A percentile compares a stretch with the other conserved stretches of the same genome.
Evolutionary conservation across 208 protist genomes (phyloP).

Genomic region (Herpetomonas tarakana): DNA sequence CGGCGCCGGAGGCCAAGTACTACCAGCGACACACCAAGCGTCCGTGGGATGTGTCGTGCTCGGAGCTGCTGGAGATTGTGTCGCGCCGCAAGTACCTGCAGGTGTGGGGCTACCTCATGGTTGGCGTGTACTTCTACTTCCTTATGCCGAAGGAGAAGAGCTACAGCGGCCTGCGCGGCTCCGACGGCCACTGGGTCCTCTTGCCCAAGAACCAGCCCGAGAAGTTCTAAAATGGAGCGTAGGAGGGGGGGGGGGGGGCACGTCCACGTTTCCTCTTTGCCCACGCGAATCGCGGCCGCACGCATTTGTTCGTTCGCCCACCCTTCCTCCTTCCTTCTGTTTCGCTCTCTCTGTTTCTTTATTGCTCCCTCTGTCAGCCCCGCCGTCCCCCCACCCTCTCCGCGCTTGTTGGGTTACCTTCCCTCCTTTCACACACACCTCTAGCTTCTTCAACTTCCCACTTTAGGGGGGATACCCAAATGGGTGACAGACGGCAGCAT

Average conservation of each 20-base stretch:
- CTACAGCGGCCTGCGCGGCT: conserved; percentile 75
- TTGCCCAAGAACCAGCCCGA: conserved; percentile 86
- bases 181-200: conserved; percentile 82
- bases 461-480: too few species aligned
- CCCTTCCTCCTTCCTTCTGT: too few species aligned
- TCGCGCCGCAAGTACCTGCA: conserved; percentile 88
- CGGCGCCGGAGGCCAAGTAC: conserved; percentile 84
- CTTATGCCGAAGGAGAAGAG: conserved; percentile 92
- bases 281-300: background rate
- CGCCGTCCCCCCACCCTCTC: too few species aligned
- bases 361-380: too few species aligned
- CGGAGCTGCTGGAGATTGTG: conserved; percentile 86
- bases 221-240: conserved; percentile 69
- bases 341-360: too few species aligned
- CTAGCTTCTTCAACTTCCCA: too few species aligned
- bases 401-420: too few species aligned
- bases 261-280: background rate
- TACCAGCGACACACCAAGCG: conserved; percentile 88
- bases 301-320: too few species aligned
- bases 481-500: too few species aligned
- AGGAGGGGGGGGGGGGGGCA: background rate
- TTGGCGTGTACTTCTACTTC: conserved; percentile 80
- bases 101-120: conserved; percentile 60
- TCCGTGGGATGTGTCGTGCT: conserved; percentile 86
- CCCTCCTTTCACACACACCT: too few species aligned